Conservation (phyloP, 352 stramenopile genomes). For the Globisporangium okanoganense region DNA sequence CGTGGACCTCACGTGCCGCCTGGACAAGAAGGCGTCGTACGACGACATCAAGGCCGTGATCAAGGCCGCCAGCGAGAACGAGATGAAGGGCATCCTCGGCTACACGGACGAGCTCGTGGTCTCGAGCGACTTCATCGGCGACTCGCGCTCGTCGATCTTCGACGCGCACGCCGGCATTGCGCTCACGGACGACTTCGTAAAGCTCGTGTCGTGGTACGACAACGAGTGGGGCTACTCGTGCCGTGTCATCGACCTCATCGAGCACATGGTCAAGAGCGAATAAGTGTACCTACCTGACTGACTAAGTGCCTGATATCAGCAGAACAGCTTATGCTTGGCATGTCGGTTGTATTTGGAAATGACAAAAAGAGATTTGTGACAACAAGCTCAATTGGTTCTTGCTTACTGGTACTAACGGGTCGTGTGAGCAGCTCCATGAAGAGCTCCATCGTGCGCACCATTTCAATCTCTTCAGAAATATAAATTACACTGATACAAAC, state of each 20-base stretch:
- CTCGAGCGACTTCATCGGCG: conserved; percentile 96
- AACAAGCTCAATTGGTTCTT: too few relatives aligned
- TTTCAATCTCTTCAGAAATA: too few relatives aligned
- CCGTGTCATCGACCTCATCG: conserved; percentile 97
- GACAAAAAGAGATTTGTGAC: too few relatives aligned
- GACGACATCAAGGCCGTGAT: conserved; percentile 97
- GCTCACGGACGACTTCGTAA: conserved; percentile 98
- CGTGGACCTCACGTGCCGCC: conserved; percentile 83
- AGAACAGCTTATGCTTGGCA: too few relatives aligned
- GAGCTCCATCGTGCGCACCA: too few relatives aligned
- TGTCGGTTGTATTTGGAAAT: too few relatives aligned
- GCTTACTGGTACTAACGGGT: too few relatives aligned
- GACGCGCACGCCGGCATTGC: conserved; percentile 96
- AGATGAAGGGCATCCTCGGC: conserved; percentile 97
- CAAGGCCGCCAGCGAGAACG: conserved; percentile 92
- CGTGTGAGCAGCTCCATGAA: too few relatives aligned
- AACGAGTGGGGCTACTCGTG: conserved; percentile 99
- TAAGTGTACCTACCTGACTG: conserved; percentile 21
- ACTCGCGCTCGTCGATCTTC: conserved; percentile 97
- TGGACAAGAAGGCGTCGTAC: conserved; percentile 92
- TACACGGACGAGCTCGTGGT: conserved; percentile 98
- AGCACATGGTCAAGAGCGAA: conserved; percentile 94
- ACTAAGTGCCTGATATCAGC: too few relatives aligned
- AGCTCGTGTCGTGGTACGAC: conserved; percentile 99
- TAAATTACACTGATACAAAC: too few relatives aligned